phyloP scores from a whole-genome alignment of 768 basidiomycete genomes.

The Trametes cinnabarina region DNA sequence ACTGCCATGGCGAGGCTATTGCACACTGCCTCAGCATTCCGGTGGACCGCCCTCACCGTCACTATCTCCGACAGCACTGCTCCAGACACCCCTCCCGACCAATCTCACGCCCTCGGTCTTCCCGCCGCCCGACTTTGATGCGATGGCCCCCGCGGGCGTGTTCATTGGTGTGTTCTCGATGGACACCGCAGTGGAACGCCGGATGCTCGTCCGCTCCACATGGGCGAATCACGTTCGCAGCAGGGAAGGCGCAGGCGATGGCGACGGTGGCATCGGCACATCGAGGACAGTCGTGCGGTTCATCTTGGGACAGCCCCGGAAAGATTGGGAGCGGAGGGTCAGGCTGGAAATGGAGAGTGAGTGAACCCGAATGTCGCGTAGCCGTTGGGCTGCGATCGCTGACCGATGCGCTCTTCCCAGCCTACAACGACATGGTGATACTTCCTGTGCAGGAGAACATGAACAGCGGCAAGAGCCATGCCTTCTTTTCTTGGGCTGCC shows the following conservation, averaged over 20 bases:
- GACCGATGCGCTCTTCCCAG: constrained; percentile 35
- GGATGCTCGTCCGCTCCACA: constrained; percentile 83
- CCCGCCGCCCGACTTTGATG: constrained; percentile 70
- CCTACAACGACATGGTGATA: constrained; percentile 82
- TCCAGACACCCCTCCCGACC: constrained; percentile 37
- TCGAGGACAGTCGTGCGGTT: constrained; percentile 87
- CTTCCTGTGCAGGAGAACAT: constrained; percentile 89
- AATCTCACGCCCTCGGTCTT: constrained; percentile 46
- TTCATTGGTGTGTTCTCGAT: constrained; percentile 90
- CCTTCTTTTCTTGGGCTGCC: constrained; percentile 92
- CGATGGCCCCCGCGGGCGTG: constrained; percentile 78
- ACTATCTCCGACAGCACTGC: constrained; percentile 39
- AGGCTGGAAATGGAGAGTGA: constrained; percentile 88
- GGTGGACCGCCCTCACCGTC: constrained; percentile 42
- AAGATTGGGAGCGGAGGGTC: constrained; percentile 75
- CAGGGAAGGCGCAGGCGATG: constrained; percentile 65
- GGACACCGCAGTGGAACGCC: constrained; percentile 79
- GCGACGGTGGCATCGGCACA: constrained; percentile 70
- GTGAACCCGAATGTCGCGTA: constrained; percentile 30
- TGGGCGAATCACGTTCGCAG: constrained; percentile 86
- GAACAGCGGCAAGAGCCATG: constrained; percentile 91
- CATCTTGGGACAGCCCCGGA: constrained; percentile 80
- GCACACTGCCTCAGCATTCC: constrained; percentile 62
- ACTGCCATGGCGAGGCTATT: constrained; percentile 92
- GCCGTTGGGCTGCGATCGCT: neutral